Base-by-base conservation (phyloP, 2,329 filamentous ascomycete genomes). In the Plectosphaerella cucumerina region DNA sequence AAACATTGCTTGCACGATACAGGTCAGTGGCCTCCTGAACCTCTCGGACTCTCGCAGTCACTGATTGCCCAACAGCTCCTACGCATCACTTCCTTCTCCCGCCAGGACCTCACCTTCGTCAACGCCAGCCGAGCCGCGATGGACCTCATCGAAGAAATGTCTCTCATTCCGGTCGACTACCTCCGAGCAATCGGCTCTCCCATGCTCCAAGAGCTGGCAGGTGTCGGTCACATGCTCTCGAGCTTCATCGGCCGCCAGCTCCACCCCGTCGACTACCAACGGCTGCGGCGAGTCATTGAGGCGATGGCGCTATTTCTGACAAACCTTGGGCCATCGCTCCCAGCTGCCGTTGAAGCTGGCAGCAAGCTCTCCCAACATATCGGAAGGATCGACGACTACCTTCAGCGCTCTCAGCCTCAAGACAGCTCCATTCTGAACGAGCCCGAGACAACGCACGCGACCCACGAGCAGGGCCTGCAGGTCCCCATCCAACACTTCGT, bases 1-100 rank as follows among this genome's bases (percentile, higher is more conserved):
- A 47, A 70, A 69, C 37, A 69, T 70, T 34, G 60, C 62, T 31
- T 66, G 62, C 22, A 68, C 63, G 9, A 58, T 69, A 20, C 62
- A 65, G 42, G 55, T 56, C n/a, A 35, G 53, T n/a, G 4, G 26
- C 26, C 26, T 11, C n/a, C 35, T 3, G 35, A 14, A 10, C 8
- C 12, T 5, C 26, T 11, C 26, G 26, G n/a, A 9, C 26, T 31
- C 8, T 8, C 26, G 9, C 26, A 31, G 26, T 31, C 6, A 31
- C 26, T 22, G 15, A 44, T 44, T 47, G 18, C 8, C n/a, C 33
- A 17, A 35, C 12, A 56, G 55, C 53, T 56, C 2, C 46, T 52
- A 12, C 49, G 53, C 3, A 56, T 56, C 48, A 53, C 55, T 1
- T 51, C 51, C 3, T 56, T 56, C 22, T 51, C 55, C 14, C 55